Percentiles rank a stretch among this genome's conserved stretches.
These are phyloP conservation scores for Talaromyces marneffei DNA, from an alignment of 2,329 filamentous ascomycete genomes.

Conservation along the genomic window DNA sequence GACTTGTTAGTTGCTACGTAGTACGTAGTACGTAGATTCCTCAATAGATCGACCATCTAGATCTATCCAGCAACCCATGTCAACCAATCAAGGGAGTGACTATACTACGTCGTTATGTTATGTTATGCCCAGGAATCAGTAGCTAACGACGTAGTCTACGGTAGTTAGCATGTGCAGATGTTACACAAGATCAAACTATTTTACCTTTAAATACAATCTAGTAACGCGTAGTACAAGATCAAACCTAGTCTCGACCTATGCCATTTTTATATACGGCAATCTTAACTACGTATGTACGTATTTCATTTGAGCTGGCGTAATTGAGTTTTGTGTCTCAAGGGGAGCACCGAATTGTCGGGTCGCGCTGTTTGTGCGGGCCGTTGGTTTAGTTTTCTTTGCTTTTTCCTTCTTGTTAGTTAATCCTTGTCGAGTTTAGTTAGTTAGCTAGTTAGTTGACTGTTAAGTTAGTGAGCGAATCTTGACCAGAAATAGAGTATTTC, in stretches of 20 bases:
- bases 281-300: background rate
- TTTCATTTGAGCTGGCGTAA: background rate
- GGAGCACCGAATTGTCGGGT: background rate
- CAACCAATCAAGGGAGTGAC: background rate
- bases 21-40: too few relatives aligned
- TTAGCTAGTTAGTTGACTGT: background rate
- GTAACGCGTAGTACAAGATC: background rate
- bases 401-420: background rate
- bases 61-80: background rate
- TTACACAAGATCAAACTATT: background rate
- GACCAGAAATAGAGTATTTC: background rate
- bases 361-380: background rate
- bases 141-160: too few relatives aligned
- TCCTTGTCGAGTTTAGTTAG: background rate
- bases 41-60: background rate
- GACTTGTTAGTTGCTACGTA: too few relatives aligned
- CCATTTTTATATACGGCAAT: background rate
- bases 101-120: too few relatives aligned
- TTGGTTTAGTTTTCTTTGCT: background rate
- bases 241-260: background rate
- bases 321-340: background rate
- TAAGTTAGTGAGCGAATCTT: background rate
- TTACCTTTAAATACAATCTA: background rate
- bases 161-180: too few relatives aligned
- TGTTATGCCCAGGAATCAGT: too few relatives aligned